Percentiles rank a stretch among this genome's conserved stretches.
Conservation (phyloP, 345 rosid genomes). For the Dipteronia dyeriana region DNA sequence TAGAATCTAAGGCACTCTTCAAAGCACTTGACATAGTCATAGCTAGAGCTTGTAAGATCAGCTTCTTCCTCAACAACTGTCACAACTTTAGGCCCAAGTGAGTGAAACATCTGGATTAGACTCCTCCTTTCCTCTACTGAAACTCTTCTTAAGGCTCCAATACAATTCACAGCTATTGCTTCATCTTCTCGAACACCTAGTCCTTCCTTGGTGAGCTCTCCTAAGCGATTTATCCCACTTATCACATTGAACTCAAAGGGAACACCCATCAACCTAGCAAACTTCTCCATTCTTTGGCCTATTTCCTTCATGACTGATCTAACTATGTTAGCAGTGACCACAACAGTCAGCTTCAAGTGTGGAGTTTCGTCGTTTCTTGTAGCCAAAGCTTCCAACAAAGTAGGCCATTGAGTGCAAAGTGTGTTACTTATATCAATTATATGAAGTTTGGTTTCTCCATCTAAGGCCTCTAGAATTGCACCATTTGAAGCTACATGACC, state of each 20-base stretch:
- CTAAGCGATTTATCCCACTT: constrained; percentile 39
- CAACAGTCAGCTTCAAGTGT: constrained; percentile 65
- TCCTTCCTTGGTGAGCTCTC: constrained; percentile 49
- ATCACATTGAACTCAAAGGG: constrained; percentile 67
- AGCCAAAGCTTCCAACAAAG: constrained; percentile 66
- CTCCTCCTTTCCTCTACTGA: constrained; percentile 41
- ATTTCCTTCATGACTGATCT: constrained; percentile 65
- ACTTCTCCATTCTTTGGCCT: constrained; percentile 77
- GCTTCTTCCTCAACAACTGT: constrained; percentile 82
- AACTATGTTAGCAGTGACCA: constrained; percentile 46
- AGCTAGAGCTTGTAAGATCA: constrained; percentile 51
- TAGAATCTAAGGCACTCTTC: constrained; percentile 74
- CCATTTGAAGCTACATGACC: constrained; percentile 85
- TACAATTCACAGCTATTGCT: constrained; percentile 64
- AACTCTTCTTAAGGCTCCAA: constrained; percentile 55
- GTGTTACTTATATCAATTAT: constrained; percentile 73
- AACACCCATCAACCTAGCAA: constrained; percentile 80
- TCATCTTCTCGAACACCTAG: constrained; percentile 54
- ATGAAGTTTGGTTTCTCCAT: constrained; percentile 65
- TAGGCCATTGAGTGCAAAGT: constrained; percentile 94
- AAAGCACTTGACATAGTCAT: constrained; percentile 60
- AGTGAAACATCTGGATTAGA: constrained; percentile 43
- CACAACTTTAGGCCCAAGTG: constrained; percentile 49
- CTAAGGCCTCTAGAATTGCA: constrained; percentile 71
- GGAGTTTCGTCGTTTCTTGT: constrained; percentile 73